Conservation (phyloP, 2,329 filamentous ascomycete genomes). For the Acrocalymma vagum region DNA sequence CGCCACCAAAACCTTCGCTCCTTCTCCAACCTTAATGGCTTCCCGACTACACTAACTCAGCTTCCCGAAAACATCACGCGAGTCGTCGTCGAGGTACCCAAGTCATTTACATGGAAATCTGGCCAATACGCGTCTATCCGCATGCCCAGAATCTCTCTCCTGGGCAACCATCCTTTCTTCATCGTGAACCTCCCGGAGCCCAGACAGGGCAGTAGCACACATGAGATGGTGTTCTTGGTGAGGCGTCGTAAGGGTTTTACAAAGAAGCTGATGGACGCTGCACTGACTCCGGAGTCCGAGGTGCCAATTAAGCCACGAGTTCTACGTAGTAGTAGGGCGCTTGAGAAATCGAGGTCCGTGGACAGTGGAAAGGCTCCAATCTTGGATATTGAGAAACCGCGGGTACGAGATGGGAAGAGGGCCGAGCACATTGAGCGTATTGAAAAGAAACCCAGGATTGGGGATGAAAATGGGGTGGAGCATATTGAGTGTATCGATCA, state of each 20-base stretch:
- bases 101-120: constrained; percentile 47
- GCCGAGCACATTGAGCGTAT: constrained; percentile 3
- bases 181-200: constrained; percentile 28
- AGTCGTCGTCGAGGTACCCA: constrained; percentile 25
- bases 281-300: too few species aligned
- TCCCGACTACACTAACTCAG: constrained; percentile 22
- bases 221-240: constrained; percentile 31
- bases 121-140: constrained; percentile 67
- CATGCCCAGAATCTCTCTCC: constrained; percentile 24
- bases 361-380: too few species aligned
- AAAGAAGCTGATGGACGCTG: constrained; percentile 7
- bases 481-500: too few species aligned
- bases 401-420: background rate
- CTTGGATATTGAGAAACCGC: too few species aligned
- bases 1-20: constrained; percentile 20
- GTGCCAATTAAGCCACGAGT: too few species aligned
- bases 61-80: constrained; percentile 29
- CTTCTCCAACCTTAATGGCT: constrained; percentile 21
- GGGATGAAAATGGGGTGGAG: too few species aligned
- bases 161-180: constrained; percentile 42
- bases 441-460: too few species aligned
- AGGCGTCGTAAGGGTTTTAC: constrained; percentile 35
- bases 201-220: constrained; percentile 1
- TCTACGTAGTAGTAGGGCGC: too few species aligned
- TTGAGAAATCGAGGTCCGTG: too few species aligned